Base-by-base conservation (phyloP, 768 basidiomycete species). In the Termitomyces sp. region DNA sequence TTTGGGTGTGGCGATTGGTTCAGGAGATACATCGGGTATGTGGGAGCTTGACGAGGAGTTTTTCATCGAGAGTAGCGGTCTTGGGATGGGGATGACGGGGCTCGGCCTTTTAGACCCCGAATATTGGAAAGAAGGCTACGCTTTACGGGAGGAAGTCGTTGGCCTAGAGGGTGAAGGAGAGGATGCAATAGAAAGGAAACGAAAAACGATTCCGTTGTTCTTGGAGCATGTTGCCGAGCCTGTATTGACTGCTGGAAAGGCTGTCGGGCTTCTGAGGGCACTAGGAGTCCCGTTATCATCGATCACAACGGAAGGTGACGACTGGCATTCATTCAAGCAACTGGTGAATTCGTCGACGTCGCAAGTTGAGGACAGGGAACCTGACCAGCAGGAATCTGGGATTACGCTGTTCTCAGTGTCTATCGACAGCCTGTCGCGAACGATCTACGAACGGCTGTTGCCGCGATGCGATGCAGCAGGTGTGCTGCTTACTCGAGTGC, bases 61-160 rank as follows among this genome's bases (percentile, higher is more conserved):
- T 71, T 92, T 93, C 69, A 83, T 94, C 46, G 87, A 88, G 64
- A 80, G 82, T 59, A 90, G 81, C 64, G 85, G 84, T 20, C 73
- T 89, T 44, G 77, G 76, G 0, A 57, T 76, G 50, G 79, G 79
- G 41, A 76, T 77, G 66, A 71, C 76, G 66, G 77, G 76, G 3
- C 65, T 79, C 44, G 79, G 79, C 1, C 65, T 87, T 22, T 60
- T 83, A 64, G 86, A 88, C 64, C 86, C 85, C 0, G 88, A 92
- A 56, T 91, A 91, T 65, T 94, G 91, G 91, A 73, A 78, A 31
- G 84, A 89, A 42, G 88, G 87, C 0, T 92, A 87, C 68, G 72
- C 73, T 3, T 67, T 91, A 59, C 72, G 85, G 39, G 79, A 79
- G 47, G 72, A 71, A 18, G 67, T 70, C 3, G 62, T 68, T 32